Percentiles rank a stretch among this genome's conserved stretches.
These are phyloP conservation scores for Wilcoxina mikolae DNA, from an alignment of 495 filamentous ascomycete genomes.

Conservation along the genomic window DNA sequence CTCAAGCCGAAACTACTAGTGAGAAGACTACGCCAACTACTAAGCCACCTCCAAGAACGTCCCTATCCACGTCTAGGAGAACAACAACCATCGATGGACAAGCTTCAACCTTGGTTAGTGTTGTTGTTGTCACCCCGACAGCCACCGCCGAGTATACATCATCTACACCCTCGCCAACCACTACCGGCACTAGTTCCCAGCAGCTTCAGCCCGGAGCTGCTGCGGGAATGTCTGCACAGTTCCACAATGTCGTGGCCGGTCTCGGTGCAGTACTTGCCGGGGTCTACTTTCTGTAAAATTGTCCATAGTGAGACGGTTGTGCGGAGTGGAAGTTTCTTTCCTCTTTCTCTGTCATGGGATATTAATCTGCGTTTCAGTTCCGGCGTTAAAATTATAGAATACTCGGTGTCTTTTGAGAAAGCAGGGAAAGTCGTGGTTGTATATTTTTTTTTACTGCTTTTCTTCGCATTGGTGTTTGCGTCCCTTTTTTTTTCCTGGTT, in stretches of 20 bases:
- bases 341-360: neutral
- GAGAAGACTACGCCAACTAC: neutral
- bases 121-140: neutral
- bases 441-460: neutral
- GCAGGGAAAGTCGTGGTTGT: neutral
- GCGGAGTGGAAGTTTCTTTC: neutral
- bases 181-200: neutral
- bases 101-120: neutral
- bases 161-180: neutral
- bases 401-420: neutral
- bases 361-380: neutral
- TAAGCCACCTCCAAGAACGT: neutral
- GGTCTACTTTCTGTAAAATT: neutral
- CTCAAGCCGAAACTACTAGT: neutral
- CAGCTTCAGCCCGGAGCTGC: neutral
- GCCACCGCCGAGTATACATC: neutral
- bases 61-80: neutral
- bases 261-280: neutral
- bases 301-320: neutral
- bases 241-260: neutral
- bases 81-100: slow-evolving; percentile 1
- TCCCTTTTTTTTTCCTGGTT: neutral
- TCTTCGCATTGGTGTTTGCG: neutral
- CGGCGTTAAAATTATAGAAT: neutral
- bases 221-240: neutral